Conservation (phyloP, 2,329 filamentous ascomycete species). For the Xylaria sp. region DNA sequence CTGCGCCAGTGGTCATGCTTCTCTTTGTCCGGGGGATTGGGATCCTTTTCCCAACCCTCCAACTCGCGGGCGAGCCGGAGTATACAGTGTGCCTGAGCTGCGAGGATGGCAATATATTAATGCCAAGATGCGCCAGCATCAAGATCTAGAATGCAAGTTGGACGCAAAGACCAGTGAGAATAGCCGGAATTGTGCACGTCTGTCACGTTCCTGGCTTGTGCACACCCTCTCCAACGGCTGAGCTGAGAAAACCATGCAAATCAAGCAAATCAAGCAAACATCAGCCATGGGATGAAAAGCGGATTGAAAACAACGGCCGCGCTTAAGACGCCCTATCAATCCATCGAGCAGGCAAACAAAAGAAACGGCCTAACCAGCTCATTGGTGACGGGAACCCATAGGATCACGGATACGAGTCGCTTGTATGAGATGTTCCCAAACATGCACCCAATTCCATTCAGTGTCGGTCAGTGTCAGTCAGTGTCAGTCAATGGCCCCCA, state of each 20-base stretch:
- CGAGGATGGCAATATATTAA: conserved; percentile 36
- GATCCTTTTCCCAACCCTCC: too few relatives aligned
- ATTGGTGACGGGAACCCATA: conserved; percentile 1
- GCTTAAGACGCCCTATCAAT: neutral
- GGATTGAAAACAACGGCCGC: conserved; percentile 9
- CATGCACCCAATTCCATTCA: neutral
- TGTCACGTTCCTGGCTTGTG: conserved; percentile 35
- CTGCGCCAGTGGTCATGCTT: conserved; percentile 18
- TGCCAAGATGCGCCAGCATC: conserved; percentile 33
- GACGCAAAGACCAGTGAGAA: conserved; percentile 32
- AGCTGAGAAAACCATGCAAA: conserved; percentile 25
- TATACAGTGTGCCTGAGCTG: conserved; percentile 34
- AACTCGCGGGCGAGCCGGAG: conserved; percentile 29
- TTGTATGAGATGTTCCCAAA: conserved; percentile 1
- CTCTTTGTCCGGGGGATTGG: conserved; percentile 32
- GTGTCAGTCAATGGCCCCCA: neutral
- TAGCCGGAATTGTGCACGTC: conserved; percentile 39
- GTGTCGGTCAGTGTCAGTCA: neutral
- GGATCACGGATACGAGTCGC: conserved; percentile 31
- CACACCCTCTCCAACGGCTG: conserved; percentile 22
- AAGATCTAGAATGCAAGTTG: conserved; percentile 31
- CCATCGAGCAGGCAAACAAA: neutral
- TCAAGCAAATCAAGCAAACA: conserved; percentile 21
- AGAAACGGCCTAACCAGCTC: neutral
- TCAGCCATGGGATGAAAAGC: conserved; percentile 22